These are phyloP conservation scores for Alternaria sp. DNA, from an alignment of 2,329 filamentous ascomycete genomes.

Conservation along the genomic window DNA sequence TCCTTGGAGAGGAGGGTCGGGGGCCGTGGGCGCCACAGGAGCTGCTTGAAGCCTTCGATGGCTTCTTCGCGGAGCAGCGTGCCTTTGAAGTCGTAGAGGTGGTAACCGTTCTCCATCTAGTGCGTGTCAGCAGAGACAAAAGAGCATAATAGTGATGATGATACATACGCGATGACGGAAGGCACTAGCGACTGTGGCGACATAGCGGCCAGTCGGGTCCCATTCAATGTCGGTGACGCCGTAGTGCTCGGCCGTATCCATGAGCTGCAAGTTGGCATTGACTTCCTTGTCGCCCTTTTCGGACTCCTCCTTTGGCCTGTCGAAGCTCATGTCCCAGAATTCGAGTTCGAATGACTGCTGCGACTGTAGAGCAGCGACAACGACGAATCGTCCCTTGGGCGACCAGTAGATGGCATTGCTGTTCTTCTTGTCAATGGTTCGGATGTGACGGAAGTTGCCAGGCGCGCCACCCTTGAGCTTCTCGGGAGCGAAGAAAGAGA, in stretches of 20 bases:
- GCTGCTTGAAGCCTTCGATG: slow-evolving; percentile 97
- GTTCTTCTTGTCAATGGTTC: slow-evolving; percentile 98
- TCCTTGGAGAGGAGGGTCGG: slow-evolving; percentile 91
- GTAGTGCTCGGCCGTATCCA: slow-evolving; percentile 94
- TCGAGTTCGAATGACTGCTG: slow-evolving; percentile 94
- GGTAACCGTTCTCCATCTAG: slow-evolving; percentile 99
- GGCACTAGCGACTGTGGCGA: slow-evolving; percentile 88
- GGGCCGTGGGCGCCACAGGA: slow-evolving; percentile 91
- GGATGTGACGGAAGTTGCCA: slow-evolving; percentile 95
- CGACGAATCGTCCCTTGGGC: slow-evolving; percentile 90
- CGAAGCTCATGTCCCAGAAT: slow-evolving; percentile 97
- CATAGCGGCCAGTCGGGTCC: slow-evolving; percentile 95
- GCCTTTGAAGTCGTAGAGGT: slow-evolving; percentile 96
- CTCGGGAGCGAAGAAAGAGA: slow-evolving; percentile 96
- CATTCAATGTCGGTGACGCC: slow-evolving; percentile 97
- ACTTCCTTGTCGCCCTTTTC: slow-evolving; percentile 91
- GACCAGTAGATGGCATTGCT: slow-evolving; percentile 99
- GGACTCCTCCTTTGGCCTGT: slow-evolving; percentile 78
- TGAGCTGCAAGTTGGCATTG: slow-evolving; percentile 90
- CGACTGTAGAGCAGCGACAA: slow-evolving; percentile 90
- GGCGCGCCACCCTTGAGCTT: slow-evolving; percentile 81
- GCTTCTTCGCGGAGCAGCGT: slow-evolving; percentile 87
- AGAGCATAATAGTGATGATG: slow-evolving; percentile 42
- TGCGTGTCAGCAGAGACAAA: slow-evolving; percentile 18
- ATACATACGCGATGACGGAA: slow-evolving; percentile 91